Percentiles rank a stretch among this genome's conserved stretches.
phyloP scores from a whole-genome alignment of 257 asterid genomes.

The Solanum dulcamara region DNA sequence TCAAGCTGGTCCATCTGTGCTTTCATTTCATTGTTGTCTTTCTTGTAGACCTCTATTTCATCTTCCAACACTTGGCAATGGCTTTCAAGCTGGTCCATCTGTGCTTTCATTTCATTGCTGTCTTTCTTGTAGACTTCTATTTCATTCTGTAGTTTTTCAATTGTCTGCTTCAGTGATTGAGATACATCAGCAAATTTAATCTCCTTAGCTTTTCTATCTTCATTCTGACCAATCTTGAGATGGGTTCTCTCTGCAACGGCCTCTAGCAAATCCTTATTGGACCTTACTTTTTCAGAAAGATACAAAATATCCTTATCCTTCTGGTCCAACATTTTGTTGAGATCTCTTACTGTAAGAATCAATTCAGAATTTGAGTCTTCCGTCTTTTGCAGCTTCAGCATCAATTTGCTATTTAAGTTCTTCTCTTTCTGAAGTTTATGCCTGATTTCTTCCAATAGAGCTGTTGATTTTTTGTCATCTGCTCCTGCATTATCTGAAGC shows the following conservation, averaged over 20 bases:
- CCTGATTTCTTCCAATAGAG: slow-evolving; percentile 32
- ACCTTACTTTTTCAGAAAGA: slow-evolving; percentile 48
- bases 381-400: slow-evolving; percentile 53
- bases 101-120: slow-evolving; percentile 36
- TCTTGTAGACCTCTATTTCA: slow-evolving; percentile 39
- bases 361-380: slow-evolving; percentile 89
- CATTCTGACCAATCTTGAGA: slow-evolving; percentile 12
- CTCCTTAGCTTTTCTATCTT: slow-evolving; percentile 22
- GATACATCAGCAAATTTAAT: slow-evolving; percentile 28
- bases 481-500: slow-evolving; percentile 12
- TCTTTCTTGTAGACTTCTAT: slow-evolving; percentile 54
- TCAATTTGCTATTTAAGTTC: slow-evolving; percentile 43
- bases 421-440: slow-evolving; percentile 59
- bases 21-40: slow-evolving; percentile 43
- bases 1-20: slow-evolving; percentile 41
- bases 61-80: slow-evolving; percentile 39
- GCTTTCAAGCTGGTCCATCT: slow-evolving; percentile 35
- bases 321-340: slow-evolving; percentile 51
- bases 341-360: slow-evolving; percentile 72
- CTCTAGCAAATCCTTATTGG: slow-evolving; percentile 28
- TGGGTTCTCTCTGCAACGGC: slow-evolving; percentile 14
- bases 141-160: slow-evolving; percentile 38
- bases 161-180: slow-evolving; percentile 41
- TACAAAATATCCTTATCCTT: slow-evolving; percentile 52
- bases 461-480: slow-evolving; percentile 24